Evolutionary conservation across 371 early-diverging fungal genomes (phyloP).

Genomic region (Zychaea mexicana): DNA sequence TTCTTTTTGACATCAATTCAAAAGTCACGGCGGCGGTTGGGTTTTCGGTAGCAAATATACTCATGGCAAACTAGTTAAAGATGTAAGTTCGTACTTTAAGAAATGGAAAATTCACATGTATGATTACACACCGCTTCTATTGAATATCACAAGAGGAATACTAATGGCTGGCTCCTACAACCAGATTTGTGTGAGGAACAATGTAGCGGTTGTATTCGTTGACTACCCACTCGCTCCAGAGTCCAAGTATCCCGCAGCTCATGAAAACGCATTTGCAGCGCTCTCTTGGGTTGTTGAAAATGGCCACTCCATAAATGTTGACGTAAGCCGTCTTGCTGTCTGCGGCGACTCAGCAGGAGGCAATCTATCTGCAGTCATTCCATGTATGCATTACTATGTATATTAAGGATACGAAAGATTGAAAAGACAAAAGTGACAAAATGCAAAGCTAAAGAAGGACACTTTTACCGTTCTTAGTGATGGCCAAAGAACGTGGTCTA

Average conservation of each 20-base stretch:
- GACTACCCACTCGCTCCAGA: slow-evolving; percentile 10
- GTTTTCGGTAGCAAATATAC: slow-evolving; percentile 16
- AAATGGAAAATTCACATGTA: background rate
- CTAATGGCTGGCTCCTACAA: background rate
- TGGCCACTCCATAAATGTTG: slow-evolving; percentile 13
- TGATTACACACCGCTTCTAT: no score
- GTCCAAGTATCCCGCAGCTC: slow-evolving; percentile 21
- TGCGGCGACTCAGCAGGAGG: slow-evolving; percentile 6
- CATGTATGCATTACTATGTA: background rate
- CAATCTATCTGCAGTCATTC: background rate
- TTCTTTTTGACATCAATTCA: no score
- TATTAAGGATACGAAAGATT: no score
- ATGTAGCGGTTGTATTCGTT: slow-evolving; percentile 13
- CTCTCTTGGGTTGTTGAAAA: slow-evolving; percentile 25
- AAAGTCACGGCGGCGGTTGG: slow-evolving; percentile 28
- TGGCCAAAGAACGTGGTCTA: slow-evolving; percentile 19
- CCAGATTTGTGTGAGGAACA: slow-evolving; percentile 7
- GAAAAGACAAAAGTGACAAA: no score
- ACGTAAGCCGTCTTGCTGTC: slow-evolving; percentile 20
- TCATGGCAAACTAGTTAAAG: slow-evolving; percentile 4
- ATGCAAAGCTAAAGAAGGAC: no score
- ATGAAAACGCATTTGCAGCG: slow-evolving; percentile 30
- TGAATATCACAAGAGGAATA: no score
- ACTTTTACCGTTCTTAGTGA: slow-evolving; percentile 2
- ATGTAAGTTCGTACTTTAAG: slow-evolving; percentile 7